Evolutionary conservation across 352 stramenopile genomes (phyloP), one percentile per base, ranked within the genome.

Genomic region (Halophytophthora polymorphica): DNA sequence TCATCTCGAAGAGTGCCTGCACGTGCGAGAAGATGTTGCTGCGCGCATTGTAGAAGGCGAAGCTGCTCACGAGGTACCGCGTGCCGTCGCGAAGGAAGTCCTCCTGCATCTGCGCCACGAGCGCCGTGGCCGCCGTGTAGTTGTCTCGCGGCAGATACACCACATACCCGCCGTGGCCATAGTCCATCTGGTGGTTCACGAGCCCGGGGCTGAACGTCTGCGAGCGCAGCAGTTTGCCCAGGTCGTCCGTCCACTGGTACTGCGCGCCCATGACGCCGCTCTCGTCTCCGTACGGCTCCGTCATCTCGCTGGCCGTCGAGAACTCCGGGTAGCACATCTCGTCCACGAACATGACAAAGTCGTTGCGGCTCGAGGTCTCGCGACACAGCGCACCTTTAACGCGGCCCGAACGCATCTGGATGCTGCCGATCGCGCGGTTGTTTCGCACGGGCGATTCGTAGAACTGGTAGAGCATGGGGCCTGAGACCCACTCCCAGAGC

Each of bases 61-160:
- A 87, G 3, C 66, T 81, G 2, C 71, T 61, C 3, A 39, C 63
- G n/a, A 91, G 63, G 35, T 91, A 91, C 12, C 81, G 66, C 21
- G 77, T 77, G 25, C 59, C 67, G 52, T 87, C 73, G n/a, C 64
- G 70, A 39, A 92, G 61, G 38, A 89, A 87, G 29, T 79, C 65
- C 2, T 68, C 54, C 44, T 86, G 63, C 38, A 92, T 39, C 47
- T 85, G 70, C 7, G 28, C 45, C 12, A 86, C 40, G 23, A 87
- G 55, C 19, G 45, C 64, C 12, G 64, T 55, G 2, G 55, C 75
- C 13, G 73, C 73, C 2, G 75, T 83, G 22, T 65, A 71, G 48
- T 92, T 89, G 56, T 92, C 81, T 18, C 81, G 73, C 15, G 81
- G 78, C 25, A 92, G 48, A 36, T 86, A 90, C 18, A 89, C 71